Evolutionary conservation across 2,329 filamentous ascomycete species (phyloP).

Genomic region (Esteya vermicola): DNA sequence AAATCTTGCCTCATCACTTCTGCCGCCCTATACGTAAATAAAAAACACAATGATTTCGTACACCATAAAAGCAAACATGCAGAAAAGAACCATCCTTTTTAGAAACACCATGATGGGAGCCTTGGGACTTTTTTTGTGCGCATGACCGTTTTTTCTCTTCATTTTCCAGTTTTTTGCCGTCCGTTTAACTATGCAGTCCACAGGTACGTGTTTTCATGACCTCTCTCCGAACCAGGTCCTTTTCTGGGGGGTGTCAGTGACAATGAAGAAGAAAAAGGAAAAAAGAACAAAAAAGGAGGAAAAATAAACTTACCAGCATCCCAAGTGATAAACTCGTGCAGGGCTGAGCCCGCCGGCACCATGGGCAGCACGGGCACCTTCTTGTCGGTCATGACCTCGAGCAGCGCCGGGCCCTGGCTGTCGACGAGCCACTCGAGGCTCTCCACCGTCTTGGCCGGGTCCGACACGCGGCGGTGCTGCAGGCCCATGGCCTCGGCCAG

Average conservation of each 20-base stretch:
- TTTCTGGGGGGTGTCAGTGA: slow-evolving; percentile 28
- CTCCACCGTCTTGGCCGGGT: slow-evolving; percentile 63
- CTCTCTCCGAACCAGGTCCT: slow-evolving; percentile 52
- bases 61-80: background rate
- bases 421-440: slow-evolving; percentile 80
- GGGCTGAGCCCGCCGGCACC: slow-evolving; percentile 74
- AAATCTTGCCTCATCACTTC: background rate
- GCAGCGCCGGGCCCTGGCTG: slow-evolving; percentile 76
- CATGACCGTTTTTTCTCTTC: background rate
- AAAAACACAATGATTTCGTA: no score
- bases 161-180: background rate
- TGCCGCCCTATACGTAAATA: background rate
- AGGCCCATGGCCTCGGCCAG: slow-evolving; percentile 84
- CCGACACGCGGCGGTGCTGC: slow-evolving; percentile 55
- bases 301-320: slow-evolving; percentile 52
- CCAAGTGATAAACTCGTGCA: slow-evolving; percentile 89
- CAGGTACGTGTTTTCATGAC: slow-evolving; percentile 50
- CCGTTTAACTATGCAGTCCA: slow-evolving; percentile 28
- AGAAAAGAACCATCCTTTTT: background rate
- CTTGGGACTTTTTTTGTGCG: background rate
- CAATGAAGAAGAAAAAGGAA: background rate
- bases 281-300: background rate
- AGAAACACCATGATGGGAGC: background rate
- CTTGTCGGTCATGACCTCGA: slow-evolving; percentile 85
- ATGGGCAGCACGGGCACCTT: slow-evolving; percentile 94